Evolutionary conservation across 495 filamentous ascomycete genomes (phyloP).

Genomic region (Trichoderma asperelloides): DNA sequence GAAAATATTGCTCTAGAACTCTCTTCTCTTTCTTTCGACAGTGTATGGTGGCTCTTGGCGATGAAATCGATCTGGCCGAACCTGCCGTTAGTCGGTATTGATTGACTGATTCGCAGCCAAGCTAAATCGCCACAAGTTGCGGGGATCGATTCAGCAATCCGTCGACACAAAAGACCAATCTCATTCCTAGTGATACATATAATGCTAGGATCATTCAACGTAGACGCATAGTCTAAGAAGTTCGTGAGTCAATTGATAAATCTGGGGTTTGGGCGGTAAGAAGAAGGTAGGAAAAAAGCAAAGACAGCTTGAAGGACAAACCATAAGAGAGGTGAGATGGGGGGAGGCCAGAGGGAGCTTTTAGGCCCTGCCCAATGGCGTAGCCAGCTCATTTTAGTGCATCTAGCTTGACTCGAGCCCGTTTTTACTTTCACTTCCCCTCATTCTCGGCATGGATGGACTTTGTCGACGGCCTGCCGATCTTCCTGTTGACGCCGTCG

Average conservation of each 20-base stretch:
- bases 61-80: not conserved
- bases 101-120: not conserved
- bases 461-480: not conserved
- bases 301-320: not conserved
- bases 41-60: not conserved
- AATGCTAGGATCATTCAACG: not conserved
- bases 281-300: not conserved
- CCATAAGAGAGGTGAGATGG: no score
- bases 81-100: not conserved
- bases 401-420: not conserved
- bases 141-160: not conserved
- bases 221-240: not conserved
- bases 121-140: not conserved
- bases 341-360: no score
- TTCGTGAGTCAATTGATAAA: not conserved
- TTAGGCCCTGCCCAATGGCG: no score
- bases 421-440: not conserved
- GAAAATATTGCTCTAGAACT: not conserved
- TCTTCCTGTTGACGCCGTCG: not conserved
- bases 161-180: not conserved
- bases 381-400: no score
- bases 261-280: not conserved
- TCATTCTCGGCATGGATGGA: not conserved
- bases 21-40: not conserved
- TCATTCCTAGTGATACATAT: not conserved